Conservation (phyloP, 176 grass and related monocot genomes). For the Leersia perrieri region DNA sequence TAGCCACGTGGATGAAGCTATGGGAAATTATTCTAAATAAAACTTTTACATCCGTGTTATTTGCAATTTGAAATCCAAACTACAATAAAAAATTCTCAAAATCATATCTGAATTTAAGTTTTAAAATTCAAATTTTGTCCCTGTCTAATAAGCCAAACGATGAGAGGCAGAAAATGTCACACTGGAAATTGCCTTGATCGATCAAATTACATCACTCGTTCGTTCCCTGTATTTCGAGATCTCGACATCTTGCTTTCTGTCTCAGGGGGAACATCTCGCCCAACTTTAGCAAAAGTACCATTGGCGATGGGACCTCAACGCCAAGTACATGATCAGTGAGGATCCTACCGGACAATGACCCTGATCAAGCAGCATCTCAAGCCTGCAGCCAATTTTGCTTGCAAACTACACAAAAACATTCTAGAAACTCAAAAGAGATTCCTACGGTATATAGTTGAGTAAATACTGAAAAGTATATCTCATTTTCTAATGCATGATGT, state of each 20-base stretch:
- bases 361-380: neutral
- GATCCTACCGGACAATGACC: constrained; percentile 25
- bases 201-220: neutral
- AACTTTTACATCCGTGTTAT: too few relatives aligned
- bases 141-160: too few relatives aligned
- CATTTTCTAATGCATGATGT: too few relatives aligned
- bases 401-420: neutral
- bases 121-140: too few relatives aligned
- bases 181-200: neutral
- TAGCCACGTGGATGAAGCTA: too few relatives aligned
- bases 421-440: neutral
- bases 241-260: neutral
- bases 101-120: too few relatives aligned
- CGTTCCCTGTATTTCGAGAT: neutral
- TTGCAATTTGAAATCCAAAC: too few relatives aligned
- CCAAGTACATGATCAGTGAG: constrained; percentile 17
- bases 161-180: neutral
- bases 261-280: neutral
- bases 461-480: neutral
- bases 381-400: neutral
- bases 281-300: neutral
- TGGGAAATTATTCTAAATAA: too few relatives aligned
- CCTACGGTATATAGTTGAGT: neutral
- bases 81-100: too few relatives aligned
- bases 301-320: neutral